Percentiles rank a stretch among this genome's conserved stretches.
phyloP scores from a whole-genome alignment of 2,329 filamentous ascomycete genomes.

The Lasiodiplodia hormozganensis region DNA sequence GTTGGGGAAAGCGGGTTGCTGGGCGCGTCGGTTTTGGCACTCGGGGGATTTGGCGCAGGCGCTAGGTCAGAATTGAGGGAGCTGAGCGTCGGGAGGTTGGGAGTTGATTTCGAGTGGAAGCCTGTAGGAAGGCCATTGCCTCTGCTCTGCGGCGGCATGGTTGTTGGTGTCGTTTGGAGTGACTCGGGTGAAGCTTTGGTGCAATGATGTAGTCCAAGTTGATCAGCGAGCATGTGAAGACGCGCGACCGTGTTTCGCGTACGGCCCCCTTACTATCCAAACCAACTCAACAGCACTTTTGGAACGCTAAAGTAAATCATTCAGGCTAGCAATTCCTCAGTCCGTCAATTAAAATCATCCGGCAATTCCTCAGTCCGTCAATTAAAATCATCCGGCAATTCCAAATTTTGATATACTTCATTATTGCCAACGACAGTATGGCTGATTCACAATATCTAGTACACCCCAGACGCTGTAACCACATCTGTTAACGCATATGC shows the following conservation, averaged over 20 bases:
- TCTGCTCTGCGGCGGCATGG: slow-evolving; percentile 54
- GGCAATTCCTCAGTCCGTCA: neutral
- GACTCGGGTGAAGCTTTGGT: neutral
- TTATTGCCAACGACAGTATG: neutral
- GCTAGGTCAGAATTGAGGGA: slow-evolving; percentile 38
- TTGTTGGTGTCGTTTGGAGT: neutral
- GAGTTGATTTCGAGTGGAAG: slow-evolving; percentile 55
- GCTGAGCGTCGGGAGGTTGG: slow-evolving; percentile 53
- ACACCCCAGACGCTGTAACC: neutral
- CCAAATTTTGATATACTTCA: neutral
- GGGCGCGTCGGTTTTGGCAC: slow-evolving; percentile 29
- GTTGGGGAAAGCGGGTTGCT: slow-evolving; percentile 35
- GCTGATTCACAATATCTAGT: slow-evolving; percentile 4
- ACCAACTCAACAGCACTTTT: too few species aligned
- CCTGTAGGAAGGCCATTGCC: slow-evolving; percentile 47
- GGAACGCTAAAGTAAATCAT: too few species aligned
- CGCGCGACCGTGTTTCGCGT: slow-evolving; percentile 13
- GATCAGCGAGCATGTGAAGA: slow-evolving; percentile 20
- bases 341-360: neutral
- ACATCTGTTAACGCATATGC: neutral
- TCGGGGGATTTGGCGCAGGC: slow-evolving; percentile 31
- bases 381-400: neutral
- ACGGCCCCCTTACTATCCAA: neutral
- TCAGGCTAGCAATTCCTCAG: neutral
- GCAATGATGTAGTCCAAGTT: slow-evolving; percentile 10